Evolutionary conservation across 805 yeast species (phyloP).

Genomic region (Debaryomyces castellii): DNA sequence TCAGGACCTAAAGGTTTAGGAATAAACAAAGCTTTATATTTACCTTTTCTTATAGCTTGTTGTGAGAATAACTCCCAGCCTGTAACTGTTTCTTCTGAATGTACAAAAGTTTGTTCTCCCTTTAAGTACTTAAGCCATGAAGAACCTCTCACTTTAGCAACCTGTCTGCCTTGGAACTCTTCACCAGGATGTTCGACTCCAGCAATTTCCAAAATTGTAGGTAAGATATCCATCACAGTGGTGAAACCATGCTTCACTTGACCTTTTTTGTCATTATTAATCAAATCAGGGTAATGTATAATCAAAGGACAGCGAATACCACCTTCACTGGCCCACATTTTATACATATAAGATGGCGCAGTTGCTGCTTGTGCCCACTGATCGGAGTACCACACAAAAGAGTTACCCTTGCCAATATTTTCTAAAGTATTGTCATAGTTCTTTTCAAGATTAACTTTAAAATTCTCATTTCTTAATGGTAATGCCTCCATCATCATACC

Average conservation of each 20-base stretch:
- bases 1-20: constrained; percentile 51
- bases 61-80: constrained; percentile 64
- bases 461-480: constrained; percentile 38
- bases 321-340: constrained; percentile 60
- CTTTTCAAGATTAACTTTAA: constrained; percentile 22
- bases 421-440: constrained; percentile 43
- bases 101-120: constrained; percentile 27
- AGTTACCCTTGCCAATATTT: constrained; percentile 48
- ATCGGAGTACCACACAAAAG: constrained; percentile 53
- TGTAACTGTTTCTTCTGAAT: constrained; percentile 42
- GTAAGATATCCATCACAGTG: constrained; percentile 62
- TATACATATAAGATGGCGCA: constrained; percentile 53
- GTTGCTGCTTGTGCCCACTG: constrained; percentile 67
- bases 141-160: constrained; percentile 45
- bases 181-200: constrained; percentile 44
- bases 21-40: constrained; percentile 47
- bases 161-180: constrained; percentile 40
- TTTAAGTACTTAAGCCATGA: constrained; percentile 43
- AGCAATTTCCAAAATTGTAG: constrained; percentile 53
- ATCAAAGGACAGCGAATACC: constrained; percentile 60
- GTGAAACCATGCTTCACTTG: constrained; percentile 30
- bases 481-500: constrained; percentile 58
- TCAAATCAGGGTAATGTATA: constrained; percentile 41
- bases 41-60: constrained; percentile 53
- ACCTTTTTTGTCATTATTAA: constrained; percentile 8